Evolutionary conservation across 2,329 filamentous ascomycete genomes (phyloP).

Genomic region (Aspergillus caelatus): DNA sequence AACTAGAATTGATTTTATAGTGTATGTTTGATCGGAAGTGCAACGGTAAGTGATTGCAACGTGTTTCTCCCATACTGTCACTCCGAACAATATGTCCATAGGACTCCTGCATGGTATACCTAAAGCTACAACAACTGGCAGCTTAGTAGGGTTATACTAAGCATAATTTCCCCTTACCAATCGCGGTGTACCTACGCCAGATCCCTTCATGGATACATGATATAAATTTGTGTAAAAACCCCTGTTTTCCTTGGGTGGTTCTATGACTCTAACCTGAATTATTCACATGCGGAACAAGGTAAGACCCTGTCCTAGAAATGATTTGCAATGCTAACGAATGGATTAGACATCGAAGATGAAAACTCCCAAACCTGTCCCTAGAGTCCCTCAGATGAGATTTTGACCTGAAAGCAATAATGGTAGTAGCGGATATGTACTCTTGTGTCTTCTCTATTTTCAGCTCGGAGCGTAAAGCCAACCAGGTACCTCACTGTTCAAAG

Average conservation of each 20-base stretch:
- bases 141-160: no score
- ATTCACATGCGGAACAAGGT: neutral
- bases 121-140: no score
- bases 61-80: no score
- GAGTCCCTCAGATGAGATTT: neutral
- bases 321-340: constrained; percentile 1
- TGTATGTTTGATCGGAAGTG: no score
- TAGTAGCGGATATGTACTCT: neutral
- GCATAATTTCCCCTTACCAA: no score
- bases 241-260: neutral
- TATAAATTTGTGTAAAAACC: neutral
- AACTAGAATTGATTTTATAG: no score
- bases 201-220: no score
- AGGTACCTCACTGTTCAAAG: neutral
- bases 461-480: neutral
- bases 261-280: neutral
- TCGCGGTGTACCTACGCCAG: no score
- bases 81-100: no score
- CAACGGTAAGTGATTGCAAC: no score
- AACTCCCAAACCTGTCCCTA: neutral
- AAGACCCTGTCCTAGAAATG: neutral
- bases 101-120: no score
- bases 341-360: neutral
- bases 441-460: neutral
- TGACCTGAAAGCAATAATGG: neutral